phyloP scores from a whole-genome alignment of 306 rosid species.

The Dryas alaskensis region DNA sequence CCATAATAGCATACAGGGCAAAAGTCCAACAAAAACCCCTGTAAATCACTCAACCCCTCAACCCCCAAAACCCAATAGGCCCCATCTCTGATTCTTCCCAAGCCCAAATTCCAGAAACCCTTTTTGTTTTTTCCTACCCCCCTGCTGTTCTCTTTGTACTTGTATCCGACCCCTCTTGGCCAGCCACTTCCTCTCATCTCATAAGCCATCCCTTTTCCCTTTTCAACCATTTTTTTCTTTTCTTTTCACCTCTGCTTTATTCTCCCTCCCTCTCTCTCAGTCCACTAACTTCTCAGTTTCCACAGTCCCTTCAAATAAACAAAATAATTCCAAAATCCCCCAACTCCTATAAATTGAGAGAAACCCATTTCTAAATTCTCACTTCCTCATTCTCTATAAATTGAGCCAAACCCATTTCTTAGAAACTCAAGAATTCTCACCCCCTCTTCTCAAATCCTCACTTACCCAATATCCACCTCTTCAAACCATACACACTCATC shows the following conservation, averaged over 20 bases:
- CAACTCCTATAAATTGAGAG: background rate
- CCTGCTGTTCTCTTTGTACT: slow-evolving; percentile 48
- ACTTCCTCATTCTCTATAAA: background rate
- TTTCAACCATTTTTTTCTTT: background rate
- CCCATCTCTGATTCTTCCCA: slow-evolving; percentile 50
- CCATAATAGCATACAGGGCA: slow-evolving; percentile 24
- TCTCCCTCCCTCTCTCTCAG: slow-evolving; percentile 9
- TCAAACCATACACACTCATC: background rate
- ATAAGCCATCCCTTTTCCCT: slow-evolving; percentile 1
- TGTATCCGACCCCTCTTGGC: slow-evolving; percentile 29
- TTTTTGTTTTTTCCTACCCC: slow-evolving; percentile 35
- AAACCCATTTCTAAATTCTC: background rate
- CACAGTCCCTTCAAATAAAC: background rate
- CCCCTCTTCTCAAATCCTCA: background rate
- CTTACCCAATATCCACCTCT: background rate
- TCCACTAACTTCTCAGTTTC: slow-evolving; percentile 9
- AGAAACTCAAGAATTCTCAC: background rate
- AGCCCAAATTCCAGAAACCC: slow-evolving; percentile 37
- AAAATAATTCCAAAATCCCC: background rate
- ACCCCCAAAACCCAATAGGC: slow-evolving; percentile 24
- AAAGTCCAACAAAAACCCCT: slow-evolving; percentile 19
- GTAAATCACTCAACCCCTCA: slow-evolving; percentile 28
- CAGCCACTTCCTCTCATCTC: slow-evolving; percentile 42
- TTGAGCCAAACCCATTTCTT: background rate
- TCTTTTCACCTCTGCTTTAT: slow-evolving; percentile 7